Percentiles rank a stretch among this genome's conserved stretches.
These are phyloP conservation scores for Magnaporthiopsis poae DNA, from an alignment of 2,329 filamentous ascomycete species.

Conservation along the genomic window DNA sequence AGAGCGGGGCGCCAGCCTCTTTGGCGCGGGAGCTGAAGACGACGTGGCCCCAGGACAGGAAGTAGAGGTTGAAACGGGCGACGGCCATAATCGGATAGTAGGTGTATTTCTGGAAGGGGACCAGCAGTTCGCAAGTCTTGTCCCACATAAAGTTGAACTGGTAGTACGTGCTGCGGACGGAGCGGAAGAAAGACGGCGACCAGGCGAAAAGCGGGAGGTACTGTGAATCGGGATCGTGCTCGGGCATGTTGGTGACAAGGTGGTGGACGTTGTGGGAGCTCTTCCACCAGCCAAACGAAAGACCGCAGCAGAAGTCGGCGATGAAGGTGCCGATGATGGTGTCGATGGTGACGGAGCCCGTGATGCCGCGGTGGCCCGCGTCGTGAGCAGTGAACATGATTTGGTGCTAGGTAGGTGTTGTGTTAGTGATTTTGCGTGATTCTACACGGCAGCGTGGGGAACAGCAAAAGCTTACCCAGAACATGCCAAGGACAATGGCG, in stretches of 20 bases:
- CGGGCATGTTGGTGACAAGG: slow-evolving; percentile 54
- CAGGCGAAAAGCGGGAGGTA: slow-evolving; percentile 62
- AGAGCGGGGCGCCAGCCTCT: slow-evolving; percentile 50
- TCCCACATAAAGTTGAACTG: slow-evolving; percentile 56
- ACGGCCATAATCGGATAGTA: slow-evolving; percentile 61
- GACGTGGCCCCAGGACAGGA: slow-evolving; percentile 57
- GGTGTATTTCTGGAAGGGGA: slow-evolving; percentile 54
- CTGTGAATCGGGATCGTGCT: slow-evolving; percentile 52
- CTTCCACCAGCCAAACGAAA: slow-evolving; percentile 63
- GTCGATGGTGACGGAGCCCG: slow-evolving; percentile 47
- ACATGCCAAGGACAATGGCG: slow-evolving; percentile 48
- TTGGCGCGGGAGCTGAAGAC: slow-evolving; percentile 32
- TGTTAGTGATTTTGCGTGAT: slow-evolving; percentile 9
- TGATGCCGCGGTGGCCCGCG: slow-evolving; percentile 54
- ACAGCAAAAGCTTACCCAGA: slow-evolving; percentile 38
- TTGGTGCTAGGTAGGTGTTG: slow-evolving; percentile 37
- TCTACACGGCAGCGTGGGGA: slow-evolving; percentile 5
- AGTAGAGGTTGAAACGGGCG: slow-evolving; percentile 64
- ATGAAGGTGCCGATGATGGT: slow-evolving; percentile 53
- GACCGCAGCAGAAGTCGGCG: slow-evolving; percentile 54
- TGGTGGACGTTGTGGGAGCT: slow-evolving; percentile 60
- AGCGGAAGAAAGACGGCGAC: slow-evolving; percentile 54
- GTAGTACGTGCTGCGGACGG: slow-evolving; percentile 56
- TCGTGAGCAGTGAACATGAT: slow-evolving; percentile 61
- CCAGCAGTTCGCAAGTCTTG: slow-evolving; percentile 45